Evolutionary conservation across 139 green algal genomes (phyloP), one percentile per base, ranked within the genome.

Genomic region (Chlorella sp.): DNA sequence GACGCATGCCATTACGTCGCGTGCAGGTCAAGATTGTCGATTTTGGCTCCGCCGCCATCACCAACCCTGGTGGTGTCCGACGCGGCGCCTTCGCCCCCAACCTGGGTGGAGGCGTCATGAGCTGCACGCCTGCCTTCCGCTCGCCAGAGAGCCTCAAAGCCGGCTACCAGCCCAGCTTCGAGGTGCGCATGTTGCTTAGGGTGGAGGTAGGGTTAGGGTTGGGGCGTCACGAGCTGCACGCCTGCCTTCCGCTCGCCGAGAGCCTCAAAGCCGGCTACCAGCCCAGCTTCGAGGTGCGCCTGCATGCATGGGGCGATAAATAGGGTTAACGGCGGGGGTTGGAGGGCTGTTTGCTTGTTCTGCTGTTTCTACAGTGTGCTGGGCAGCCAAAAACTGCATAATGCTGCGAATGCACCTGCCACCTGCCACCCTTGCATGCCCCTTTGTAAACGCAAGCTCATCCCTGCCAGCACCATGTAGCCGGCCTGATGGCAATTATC

Each of bases 1-100:
- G 42, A 26, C 42, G 31, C 63, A n/a, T n/a, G n/a, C n/a, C n/a
- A n/a, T n/a, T n/a, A n/a, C n/a, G n/a, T n/a, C n/a, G n/a, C n/a
- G n/a, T n/a, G 26, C 62, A 71, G 42, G 79, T 89, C 30, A 86
- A 85, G 78, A 89, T 89, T 49, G 76, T 82, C n/a, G 84, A 89
- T 76, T 89, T 89, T 80, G 81, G 81, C 67, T 72, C 36, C 0
- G 62, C 76, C 0, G 74, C 80, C 50, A 35, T 87, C 24, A 67
- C 74, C 36, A 75, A 80, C 62, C 68, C 65, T 1, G 77, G 24
- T 1, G 30, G 49, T 29, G 55, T 4, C 24, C 20, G 22, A 20
- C 55, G 14, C 49, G 29, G 68, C n/a, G 26, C 1, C 24, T 35
- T 35, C 26, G 35, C 23, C 5, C 26, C 4, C 3, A 10, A 14